phyloP scores from a whole-genome alignment of 2,329 filamentous ascomycete species.

The Fusarium humuli region DNA sequence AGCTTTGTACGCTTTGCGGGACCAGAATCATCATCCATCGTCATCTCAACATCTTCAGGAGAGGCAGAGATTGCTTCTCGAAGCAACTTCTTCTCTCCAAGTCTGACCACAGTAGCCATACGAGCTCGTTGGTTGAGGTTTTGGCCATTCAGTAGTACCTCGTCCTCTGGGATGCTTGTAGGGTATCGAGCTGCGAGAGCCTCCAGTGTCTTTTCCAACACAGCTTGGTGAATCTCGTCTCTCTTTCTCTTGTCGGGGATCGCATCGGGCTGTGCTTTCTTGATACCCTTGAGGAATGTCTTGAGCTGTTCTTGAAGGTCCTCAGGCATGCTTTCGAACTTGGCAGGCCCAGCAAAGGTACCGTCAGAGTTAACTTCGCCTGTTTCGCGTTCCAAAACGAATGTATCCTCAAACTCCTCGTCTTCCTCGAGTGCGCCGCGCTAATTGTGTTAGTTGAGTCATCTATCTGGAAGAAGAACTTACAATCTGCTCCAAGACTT shows the following conservation, averaged over 20 bases:
- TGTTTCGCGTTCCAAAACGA: constrained; percentile 72
- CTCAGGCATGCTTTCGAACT: constrained; percentile 58
- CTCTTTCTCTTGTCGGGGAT: constrained; percentile 63
- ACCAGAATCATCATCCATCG: constrained; percentile 41
- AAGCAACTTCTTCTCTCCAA: constrained; percentile 78
- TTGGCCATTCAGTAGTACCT: constrained; percentile 50
- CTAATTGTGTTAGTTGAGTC: constrained; percentile 47
- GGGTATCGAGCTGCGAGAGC: constrained; percentile 56
- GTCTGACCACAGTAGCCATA: constrained; percentile 75
- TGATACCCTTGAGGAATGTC: constrained; percentile 60
- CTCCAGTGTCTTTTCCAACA: constrained; percentile 55
- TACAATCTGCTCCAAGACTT: constrained; percentile 58
- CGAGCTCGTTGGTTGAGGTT: constrained; percentile 53
- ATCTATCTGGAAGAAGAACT: constrained; percentile 31
- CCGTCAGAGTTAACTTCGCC: constrained; percentile 65
- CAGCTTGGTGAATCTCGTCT: constrained; percentile 58
- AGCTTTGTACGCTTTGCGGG: constrained; percentile 49
- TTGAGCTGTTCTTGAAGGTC: constrained; percentile 66
- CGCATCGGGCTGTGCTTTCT: constrained; percentile 57
- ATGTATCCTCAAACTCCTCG: constrained; percentile 78
- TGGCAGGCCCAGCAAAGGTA: constrained; percentile 53
- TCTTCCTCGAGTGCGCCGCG: constrained; percentile 67
- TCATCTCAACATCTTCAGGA: constrained; percentile 46
- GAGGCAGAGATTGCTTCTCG: constrained; percentile 60
- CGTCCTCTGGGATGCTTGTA: constrained; percentile 57